These are phyloP conservation scores for Adenanthera pavonina DNA, from an alignment of 306 rosid genomes.

Conservation along the genomic window DNA sequence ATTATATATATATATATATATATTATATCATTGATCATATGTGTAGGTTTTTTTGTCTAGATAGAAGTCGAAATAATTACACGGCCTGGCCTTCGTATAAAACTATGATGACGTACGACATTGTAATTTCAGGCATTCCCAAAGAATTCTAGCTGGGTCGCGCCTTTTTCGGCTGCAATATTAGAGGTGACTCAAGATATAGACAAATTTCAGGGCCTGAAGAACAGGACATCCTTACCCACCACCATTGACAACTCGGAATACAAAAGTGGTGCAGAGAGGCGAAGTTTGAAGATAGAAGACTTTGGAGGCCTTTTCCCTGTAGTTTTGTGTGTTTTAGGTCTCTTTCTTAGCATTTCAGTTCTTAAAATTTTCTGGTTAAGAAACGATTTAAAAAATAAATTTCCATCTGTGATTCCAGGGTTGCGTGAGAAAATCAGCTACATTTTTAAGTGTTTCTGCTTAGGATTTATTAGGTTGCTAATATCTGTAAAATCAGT, in stretches of 20 bases:
- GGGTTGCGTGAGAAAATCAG: no score
- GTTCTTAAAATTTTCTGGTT: background rate
- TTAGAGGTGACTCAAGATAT: constrained; percentile 43
- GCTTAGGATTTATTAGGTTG: background rate
- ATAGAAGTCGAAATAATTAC: no score
- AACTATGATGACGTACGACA: background rate
- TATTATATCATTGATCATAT: no score
- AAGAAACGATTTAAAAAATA: no score
- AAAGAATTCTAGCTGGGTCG: constrained; percentile 38
- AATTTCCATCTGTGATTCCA: no score
- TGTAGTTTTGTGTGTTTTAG: background rate
- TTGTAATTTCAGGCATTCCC: constrained; percentile 44
- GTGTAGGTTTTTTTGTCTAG: no score
- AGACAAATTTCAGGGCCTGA: background rate
- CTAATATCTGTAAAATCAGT: background rate
- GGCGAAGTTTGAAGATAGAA: background rate
- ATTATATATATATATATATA: no score
- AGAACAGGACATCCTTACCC: background rate
- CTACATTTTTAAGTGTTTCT: no score
- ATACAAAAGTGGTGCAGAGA: background rate
- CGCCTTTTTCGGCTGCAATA: constrained; percentile 46
- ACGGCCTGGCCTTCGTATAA: background rate
- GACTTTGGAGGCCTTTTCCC: background rate
- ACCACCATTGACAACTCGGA: background rate
- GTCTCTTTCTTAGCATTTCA: background rate